phyloP scores from a whole-genome alignment of 139 green algal species.

The Chlorella sorokiniana region DNA sequence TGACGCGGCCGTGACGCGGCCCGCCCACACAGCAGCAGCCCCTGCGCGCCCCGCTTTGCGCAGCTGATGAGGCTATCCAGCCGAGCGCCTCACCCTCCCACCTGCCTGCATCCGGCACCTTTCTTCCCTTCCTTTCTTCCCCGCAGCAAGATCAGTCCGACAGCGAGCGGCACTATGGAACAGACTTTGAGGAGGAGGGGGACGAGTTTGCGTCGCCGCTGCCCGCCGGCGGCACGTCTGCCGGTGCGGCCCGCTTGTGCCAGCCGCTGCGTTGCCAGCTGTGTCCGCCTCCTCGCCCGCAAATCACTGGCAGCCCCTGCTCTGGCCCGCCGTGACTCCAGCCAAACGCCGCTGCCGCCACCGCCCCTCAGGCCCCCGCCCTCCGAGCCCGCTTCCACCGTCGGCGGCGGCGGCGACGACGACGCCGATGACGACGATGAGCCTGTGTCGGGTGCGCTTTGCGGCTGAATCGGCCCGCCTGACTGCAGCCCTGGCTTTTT shows the following conservation, averaged over 20 bases:
- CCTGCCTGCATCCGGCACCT: background rate
- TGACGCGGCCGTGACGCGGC: background rate
- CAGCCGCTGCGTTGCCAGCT: background rate
- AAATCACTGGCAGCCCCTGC: too few species aligned
- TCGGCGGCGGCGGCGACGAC: background rate
- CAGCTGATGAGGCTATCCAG: too few species aligned
- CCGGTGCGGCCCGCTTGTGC: background rate
- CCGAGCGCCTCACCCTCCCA: too few species aligned
- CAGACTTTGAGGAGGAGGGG: conserved; percentile 31
- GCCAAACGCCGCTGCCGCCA: too few species aligned
- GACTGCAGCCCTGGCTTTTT: background rate
- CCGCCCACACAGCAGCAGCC: background rate
- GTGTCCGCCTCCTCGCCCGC: too few species aligned
- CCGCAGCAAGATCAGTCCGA: background rate
- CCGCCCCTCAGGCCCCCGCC: background rate
- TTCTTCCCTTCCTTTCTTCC: background rate
- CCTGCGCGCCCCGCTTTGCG: background rate
- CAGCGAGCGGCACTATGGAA: conserved; percentile 43
- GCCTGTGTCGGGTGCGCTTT: background rate
- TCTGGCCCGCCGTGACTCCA: too few species aligned
- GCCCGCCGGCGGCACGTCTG: background rate
- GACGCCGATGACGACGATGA: background rate
- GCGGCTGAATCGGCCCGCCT: background rate
- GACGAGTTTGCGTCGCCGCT: conserved; percentile 22
- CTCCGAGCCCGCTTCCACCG: background rate